Base-by-base conservation (phyloP, 2,329 filamentous ascomycete genomes). In the Orbilia javanica region DNA sequence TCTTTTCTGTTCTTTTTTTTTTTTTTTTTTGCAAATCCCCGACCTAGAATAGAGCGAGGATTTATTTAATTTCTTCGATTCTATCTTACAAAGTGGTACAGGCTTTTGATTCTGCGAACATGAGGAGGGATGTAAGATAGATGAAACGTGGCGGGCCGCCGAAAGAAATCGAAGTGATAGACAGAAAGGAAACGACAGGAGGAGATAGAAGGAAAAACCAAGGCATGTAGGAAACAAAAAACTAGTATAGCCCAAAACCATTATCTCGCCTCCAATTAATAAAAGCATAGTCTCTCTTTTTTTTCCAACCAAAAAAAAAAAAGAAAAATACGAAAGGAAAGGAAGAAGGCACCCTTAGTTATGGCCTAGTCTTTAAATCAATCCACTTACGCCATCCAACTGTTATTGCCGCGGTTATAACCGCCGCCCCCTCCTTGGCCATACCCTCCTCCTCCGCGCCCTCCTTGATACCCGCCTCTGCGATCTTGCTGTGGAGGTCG, bases 361-460 rank as follows among this genome's bases (percentile, higher is more conserved):
- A 4, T 55, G 36, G 36, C 29, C 52, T 18, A 63, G 11, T 44
- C 27, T n/a, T 44, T 44, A n/a, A 18, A 13, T 63, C 4, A 15
- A 44, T 27, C 11, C 1, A 63, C n/a, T 18, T 53, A 78, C 20
- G 67, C 74, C 67, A 68, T 72, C 74, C 74, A 78, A 20, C 62
- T 72, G 11, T 68, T 60, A 27, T 68, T 68, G 18, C 67, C 67
- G 4, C 74, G 60, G 10, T 55, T 63, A 50, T 72, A 67, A 7
- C 29, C 57, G 39, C 15, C 52, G 18, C 29, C 48, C 39, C 15
- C 52, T 15, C 65, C 65, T 44, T 57, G 50, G 1, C 73, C 73
- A 27, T 62, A 55, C 31, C 55, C 55, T 31, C 50, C 50, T 20
- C 50, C 50, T 42, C 55, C 55, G n/a, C 66, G 60, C 22, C 66